Evolutionary conservation across 225 moss, liverwort and hornwort genomes (phyloP), one percentile per base, ranked within the genome.

Genomic region (Pseudoscleropodium purum): DNA sequence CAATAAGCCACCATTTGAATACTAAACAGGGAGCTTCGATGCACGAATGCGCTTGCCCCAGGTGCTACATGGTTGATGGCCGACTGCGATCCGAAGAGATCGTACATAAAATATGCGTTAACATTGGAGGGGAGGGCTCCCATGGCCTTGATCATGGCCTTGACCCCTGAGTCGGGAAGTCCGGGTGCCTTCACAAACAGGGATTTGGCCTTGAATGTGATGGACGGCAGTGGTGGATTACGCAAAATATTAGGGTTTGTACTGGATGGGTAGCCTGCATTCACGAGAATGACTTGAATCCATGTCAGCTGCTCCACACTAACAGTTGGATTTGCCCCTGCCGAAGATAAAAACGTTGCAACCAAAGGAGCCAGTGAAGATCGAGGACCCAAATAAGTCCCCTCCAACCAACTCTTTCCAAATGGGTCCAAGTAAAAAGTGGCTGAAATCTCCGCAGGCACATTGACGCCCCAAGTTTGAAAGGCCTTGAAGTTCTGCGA

Each of bases 1-100:
- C 96, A 97, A 33, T 93, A 93, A 1, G 94, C 92, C 82, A 96
- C 94, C 97, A 96, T 96, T 87, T 96, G 96, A 52, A 96, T 94
- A 25, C 92, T 52, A 14, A 81, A 96, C 18, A 97, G 85, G 5
- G 93, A 94, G 73, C 87, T 90, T 23, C 95, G 23, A 45, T 96
- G 96, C 67, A 96, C 92, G 33, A 93, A 97, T 2, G 96, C 96
- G 5, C 83, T 94, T 4, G 92, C 57, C 6, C 65, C 77, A 0
- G 91, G n/a, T 0, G 94, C 23, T 7, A 95, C 81, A 15, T 91
- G 80, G 88, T 97, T 96, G 51, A 94, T 95, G 5, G 89, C 90
- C 0, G 96, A 97, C 75, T 92, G 92, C 0, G 91, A 41, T 34
- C 95, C 96, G 3, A 93, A 97, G 17, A 97, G 92, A 31, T 97